Base-by-base conservation (phyloP, 805 yeast species). In the Saccharomycopsis javanensis region DNA sequence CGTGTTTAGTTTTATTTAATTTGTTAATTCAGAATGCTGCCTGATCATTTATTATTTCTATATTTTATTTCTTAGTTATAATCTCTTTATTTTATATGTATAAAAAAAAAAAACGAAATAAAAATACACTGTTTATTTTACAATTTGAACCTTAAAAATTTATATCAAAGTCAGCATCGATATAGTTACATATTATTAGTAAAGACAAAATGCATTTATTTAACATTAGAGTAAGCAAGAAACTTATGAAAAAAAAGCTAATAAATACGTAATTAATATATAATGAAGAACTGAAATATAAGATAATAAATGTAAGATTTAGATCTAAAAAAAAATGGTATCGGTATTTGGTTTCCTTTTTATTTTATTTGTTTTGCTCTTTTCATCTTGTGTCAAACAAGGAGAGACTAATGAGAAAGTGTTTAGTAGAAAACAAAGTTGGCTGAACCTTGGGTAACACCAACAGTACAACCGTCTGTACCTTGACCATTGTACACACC, bases 401-500 rank as follows among this genome's bases (percentile, higher is more conserved):
- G 28, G 11, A 16, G 23, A 42, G 15, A 1, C 13, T 11, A 42
- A 42, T 15, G 13, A 7, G 8, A 20, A 20, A 81, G 97, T 92
- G 33, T 6, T 8, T 35, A 56, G 66, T 88, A 89, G 63, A 90
- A 78, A 57, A 89, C 96, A 71, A 86, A 87, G 71, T 86, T 77
- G 63, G 96, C 97, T 61, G 74, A 74, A 72, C 99, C 98, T 35
- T 76, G 71, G 58, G 89, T 81, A 62, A 92, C 95, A 64, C 94
- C 83, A 63, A 86, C 96, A 55, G 98, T 92, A 81, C 98, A 92
- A 65, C 97, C 97, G 66, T 82, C 88, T 50, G 83, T 61, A 63
- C 89, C 81, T 23, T 20, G 58, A 60, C 86, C 88, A 66, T 78
- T 78, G 78, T 83, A 87, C 34, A 64, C 58, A 65, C 98, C 98